Base-by-base conservation (phyloP, 2,329 filamentous ascomycete genomes). In the Daldinia sp. region DNA sequence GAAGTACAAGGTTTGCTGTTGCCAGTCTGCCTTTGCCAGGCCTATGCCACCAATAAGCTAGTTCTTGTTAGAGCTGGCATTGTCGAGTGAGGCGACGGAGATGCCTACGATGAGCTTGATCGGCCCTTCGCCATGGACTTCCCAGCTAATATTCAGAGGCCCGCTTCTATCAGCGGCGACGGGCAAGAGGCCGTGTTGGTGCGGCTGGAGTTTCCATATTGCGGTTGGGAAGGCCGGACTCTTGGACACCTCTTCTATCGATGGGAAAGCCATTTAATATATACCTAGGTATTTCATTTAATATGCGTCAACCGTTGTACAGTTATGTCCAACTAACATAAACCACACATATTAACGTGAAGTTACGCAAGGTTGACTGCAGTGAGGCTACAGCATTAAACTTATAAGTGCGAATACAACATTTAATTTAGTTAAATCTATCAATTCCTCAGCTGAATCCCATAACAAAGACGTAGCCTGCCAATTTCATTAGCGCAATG, bases 21-120 rank as follows among this genome's bases (percentile, higher is more conserved):
- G 93, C 92, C 92, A 97, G 64, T 89, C 86, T 48, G 88, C 84
- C 76, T 87, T 84, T 61, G 83, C 84, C 59, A 89, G 89, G 42
- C 90, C 92, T 4, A 97, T 86, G 69, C 93, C 93, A 90, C 94
- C 94, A 74, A 97, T 86, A 82, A 92, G 89, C 92, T 94, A 10
- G 74, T 10, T 7, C 9, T 13, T 50, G n/a, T 54, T 23, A 56
- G 46, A 41, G 35, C 2, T 12, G 35, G 35, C 55, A 23, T 20
- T 12, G 2, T 35, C 1, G 10, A 53, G 30, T 18, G 15, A 41
- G 18, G 35, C n/a, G 5, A 46, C 13, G 30, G 18, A 12, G 33
- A 41, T 33, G 30, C 90, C 72, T 84, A 95, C 93, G 74, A 93
- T 83, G 71, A 95, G 81, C 82, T 92, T 92, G 72, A 87, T 85